A percentile compares a stretch with the other conserved stretches of the same genome.
These are phyloP conservation scores for Bolboschoenoplectus hybrid DNA, from an alignment of 202 grass and related monocot species.

Conservation along the genomic window DNA sequence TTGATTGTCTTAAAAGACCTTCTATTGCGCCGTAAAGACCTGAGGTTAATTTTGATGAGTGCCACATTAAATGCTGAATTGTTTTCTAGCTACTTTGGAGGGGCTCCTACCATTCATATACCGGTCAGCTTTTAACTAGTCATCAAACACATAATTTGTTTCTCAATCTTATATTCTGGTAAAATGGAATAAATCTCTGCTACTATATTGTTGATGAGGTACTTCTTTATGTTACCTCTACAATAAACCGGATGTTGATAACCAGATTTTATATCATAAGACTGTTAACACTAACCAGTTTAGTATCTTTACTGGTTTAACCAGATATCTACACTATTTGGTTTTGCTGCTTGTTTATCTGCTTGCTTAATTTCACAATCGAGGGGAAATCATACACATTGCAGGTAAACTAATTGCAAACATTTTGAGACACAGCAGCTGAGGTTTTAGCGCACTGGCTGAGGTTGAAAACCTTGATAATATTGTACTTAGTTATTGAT, in stretches of 20 bases:
- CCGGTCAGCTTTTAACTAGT: constrained; percentile 63
- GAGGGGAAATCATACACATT: not conserved
- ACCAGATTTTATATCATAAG: not conserved
- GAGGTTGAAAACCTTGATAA: constrained; percentile 27
- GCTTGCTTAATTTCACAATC: constrained; percentile 6
- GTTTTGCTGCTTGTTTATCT: constrained; percentile 11
- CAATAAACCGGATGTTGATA: not conserved
- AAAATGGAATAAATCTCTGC: not conserved
- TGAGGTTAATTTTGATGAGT: constrained; percentile 99
- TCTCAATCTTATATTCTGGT: constrained; percentile 16
- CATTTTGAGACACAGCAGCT: not conserved
- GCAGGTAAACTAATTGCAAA: not conserved
- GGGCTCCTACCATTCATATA: constrained; percentile 90
- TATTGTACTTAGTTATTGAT: constrained; percentile 33
- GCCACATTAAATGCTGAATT: constrained; percentile 96
- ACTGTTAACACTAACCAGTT: constrained; percentile 6
- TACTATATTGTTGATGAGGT: constrained; percentile 6
- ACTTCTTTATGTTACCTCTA: constrained; percentile 20
- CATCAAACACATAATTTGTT: not conserved
- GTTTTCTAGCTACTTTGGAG: constrained; percentile 95
- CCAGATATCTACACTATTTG: not conserved
- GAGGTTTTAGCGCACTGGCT: constrained; percentile 28
- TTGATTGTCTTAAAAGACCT: constrained; percentile 96
- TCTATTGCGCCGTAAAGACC: constrained; percentile 74
- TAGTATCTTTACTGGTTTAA: not conserved